Evolutionary conservation across 257 asterid genomes (phyloP).

Genomic region (Solanum chiquidenum): DNA sequence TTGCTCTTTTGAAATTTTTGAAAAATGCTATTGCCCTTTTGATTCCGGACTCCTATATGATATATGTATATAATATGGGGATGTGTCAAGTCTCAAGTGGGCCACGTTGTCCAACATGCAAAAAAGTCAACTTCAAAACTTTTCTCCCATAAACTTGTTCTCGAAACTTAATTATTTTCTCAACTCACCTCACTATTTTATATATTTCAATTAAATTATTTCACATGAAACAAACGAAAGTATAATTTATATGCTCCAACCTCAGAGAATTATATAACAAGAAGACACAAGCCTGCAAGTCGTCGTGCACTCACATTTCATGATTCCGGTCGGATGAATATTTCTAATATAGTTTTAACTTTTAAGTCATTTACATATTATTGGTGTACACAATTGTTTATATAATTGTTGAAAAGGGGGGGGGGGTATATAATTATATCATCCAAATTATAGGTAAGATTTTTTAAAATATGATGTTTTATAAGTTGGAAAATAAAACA

Average conservation of each 20-base stretch:
- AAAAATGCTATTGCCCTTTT: no score
- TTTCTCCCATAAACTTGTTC: neutral
- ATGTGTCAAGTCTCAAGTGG: neutral
- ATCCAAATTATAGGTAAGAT: neutral
- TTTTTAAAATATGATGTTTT: neutral
- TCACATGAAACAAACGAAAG: neutral
- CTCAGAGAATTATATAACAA: no score
- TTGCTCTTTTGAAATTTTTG: no score
- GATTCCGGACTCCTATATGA: neutral
- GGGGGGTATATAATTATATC: no score
- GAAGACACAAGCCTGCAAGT: neutral
- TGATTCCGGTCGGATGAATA: neutral
- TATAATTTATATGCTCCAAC: no score
- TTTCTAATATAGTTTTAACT: neutral
- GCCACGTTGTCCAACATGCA: neutral
- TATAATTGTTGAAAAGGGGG: no score
- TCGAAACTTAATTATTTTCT: neutral
- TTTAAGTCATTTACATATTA: neutral
- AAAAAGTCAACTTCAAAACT: neutral
- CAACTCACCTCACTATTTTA: no score
- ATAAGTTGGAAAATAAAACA: neutral
- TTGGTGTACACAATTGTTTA: neutral
- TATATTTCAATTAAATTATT: neutral
- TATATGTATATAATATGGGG: no score
- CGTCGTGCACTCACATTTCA: neutral